Evolutionary conservation across 768 basidiomycete species (phyloP), one percentile per base, ranked within the genome.

Genomic region (Psilocybe cyanescens): DNA sequence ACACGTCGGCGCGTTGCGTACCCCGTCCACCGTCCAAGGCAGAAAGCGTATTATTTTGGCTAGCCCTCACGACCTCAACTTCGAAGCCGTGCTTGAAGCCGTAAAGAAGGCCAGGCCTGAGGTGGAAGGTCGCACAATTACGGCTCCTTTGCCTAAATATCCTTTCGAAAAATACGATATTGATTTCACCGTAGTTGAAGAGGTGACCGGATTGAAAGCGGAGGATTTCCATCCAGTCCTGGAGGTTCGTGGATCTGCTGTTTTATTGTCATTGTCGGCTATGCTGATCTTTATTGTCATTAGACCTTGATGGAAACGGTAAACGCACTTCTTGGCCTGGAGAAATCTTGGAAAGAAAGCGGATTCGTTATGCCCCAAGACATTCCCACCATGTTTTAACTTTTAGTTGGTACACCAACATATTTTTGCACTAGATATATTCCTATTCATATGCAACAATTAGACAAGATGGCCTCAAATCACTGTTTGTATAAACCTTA

Each of bases 171-270:
- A 68, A 12, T 54, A 68, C 29, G 71, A 72, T 24, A 55, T 74
- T 37, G 73, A 78, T 58, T 74, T 71, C 48, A 58, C 50, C 35
- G 63, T 73, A 35, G 61, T 78, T 3, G 71, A 76, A 57, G 62
- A 71, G 55, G 71, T 79, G 5, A 46, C 74, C 7, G 76, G 78
- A 3, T 60, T 78, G 66, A 69, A 67, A 57, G 68, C 72, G 54
- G 68, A 66, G 37, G 74, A 78, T n/a, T 79, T 76, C 45, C 57
- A 63, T 16, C 61, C 66, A 6, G 17, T 68, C 1, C 71, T 76
- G 55, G 63, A 65, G 64, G 67, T 65, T 8, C 8, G 64, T 59
- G 14, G 12, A n/a, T 30, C 29, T 7, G 33, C 33, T 35, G 33
- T 35, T 52, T 45, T 8, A 8, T 56, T 47, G 4, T 7, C 29